phyloP scores from a whole-genome alignment of 1,284 basidiomycete genomes.

The Tremellales sp. region DNA sequence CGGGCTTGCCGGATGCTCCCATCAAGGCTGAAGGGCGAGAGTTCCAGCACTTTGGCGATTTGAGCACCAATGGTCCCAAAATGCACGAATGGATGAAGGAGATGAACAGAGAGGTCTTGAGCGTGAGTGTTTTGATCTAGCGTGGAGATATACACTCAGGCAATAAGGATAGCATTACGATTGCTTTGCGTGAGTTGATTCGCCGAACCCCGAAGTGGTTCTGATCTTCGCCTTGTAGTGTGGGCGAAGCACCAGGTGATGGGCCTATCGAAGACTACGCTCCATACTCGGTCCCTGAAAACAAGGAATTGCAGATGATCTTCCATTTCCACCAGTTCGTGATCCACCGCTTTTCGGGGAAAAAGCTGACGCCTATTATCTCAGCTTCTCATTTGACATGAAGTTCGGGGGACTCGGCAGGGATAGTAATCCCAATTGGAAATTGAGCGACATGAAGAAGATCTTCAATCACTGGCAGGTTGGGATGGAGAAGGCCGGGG shows the following conservation, averaged over 20 bases:
- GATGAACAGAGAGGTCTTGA: conserved; percentile 61
- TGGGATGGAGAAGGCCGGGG: conserved; percentile 57
- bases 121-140: conserved; percentile 48
- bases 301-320: conserved; percentile 59
- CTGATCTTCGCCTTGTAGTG: conserved; percentile 30
- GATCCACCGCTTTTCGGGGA: conserved; percentile 3
- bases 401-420: conserved; percentile 19
- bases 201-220: neutral
- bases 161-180: conserved; percentile 22
- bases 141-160: neutral
- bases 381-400: conserved; percentile 34
- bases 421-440: conserved; percentile 50
- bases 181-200: conserved; percentile 23
- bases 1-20: conserved; percentile 63
- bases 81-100: conserved; percentile 67
- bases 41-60: conserved; percentile 58
- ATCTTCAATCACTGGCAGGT: conserved; percentile 61
- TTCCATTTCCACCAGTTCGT: conserved; percentile 56
- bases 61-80: conserved; percentile 61
- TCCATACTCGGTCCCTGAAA: conserved; percentile 59
- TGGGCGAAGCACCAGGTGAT: conserved; percentile 64
- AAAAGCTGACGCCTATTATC: conserved; percentile 48
- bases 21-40: conserved; percentile 54
- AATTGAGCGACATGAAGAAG: conserved; percentile 57
- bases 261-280: conserved; percentile 55